Evolutionary conservation across 2,329 filamentous ascomycete species (phyloP), one percentile per base, ranked within the genome.

Genomic region (Talaromyces islandicus): DNA sequence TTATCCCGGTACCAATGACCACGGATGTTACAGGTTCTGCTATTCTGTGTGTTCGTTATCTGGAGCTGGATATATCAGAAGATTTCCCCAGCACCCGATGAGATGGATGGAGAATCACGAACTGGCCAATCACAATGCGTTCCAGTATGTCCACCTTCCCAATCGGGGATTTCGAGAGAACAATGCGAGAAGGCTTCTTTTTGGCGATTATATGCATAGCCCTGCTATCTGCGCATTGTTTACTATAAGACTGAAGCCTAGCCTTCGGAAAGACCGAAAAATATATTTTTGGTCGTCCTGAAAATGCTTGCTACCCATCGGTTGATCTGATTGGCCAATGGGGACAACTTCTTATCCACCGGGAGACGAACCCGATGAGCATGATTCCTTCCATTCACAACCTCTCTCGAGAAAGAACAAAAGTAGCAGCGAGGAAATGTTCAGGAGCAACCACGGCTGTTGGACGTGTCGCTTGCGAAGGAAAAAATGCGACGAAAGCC

Each of bases 401-500:
- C 12, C 5, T 52, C 25, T 52, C 17, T 52, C 14, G 19, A 52
- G 11, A 52, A 19, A 17, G 21, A 17, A 12, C 25, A 3, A 25
- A 9, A n/a, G 9, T 12, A 50, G 17, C 25, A n/a, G 10, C 25
- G 7, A 27, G 11, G 51, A 19, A 19, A 59, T 59, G 57, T 43
- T 55, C 3, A 52, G 53, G 14, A 60, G 29, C 46, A 56, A 56
- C 4, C 43, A 56, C 24, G 85, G 85, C 60, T 88, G 85, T 77
- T 88, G 85, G 72, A 88, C 84, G 68, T 89, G 86, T 73, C 81
- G 86, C 63, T 74, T 88, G 64, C 82, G 86, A 70, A 76, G 86
- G 64, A 88, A 88, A 78, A 88, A 88, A 79, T 89, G 86, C 69
- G 86, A 88, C 66, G 86, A 89, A 71, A 82, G 80, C 63, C 86